A percentile compares a stretch with the other conserved stretches of the same genome.
These are phyloP conservation scores for Verticillium nonalfalfae DNA, from an alignment of 2,329 filamentous ascomycete genomes.

Conservation along the genomic window DNA sequence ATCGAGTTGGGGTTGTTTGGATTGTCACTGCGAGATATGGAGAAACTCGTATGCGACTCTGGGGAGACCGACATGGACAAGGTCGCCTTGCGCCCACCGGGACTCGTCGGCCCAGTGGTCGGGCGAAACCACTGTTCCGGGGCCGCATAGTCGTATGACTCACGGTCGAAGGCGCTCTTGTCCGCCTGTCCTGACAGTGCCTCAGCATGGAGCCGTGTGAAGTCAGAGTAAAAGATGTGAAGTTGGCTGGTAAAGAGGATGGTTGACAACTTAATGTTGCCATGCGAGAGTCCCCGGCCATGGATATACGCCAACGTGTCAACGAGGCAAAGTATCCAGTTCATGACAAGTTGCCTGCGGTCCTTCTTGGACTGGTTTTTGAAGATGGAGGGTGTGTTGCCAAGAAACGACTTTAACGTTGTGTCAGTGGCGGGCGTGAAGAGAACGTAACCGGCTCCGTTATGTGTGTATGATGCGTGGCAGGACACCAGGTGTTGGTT, in stretches of 20 bases:
- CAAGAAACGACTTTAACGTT: slow-evolving; percentile 61
- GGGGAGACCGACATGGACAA: slow-evolving; percentile 25
- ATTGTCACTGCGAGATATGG: slow-evolving; percentile 25
- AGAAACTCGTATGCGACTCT: slow-evolving; percentile 26
- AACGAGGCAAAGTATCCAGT: slow-evolving; percentile 69
- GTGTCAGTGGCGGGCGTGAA: slow-evolving; percentile 62
- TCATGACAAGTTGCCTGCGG: slow-evolving; percentile 54
- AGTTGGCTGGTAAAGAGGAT: slow-evolving; percentile 61
- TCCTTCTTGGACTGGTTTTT: slow-evolving; percentile 56
- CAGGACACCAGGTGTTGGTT: slow-evolving; percentile 67
- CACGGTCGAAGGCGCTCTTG: slow-evolving; percentile 52
- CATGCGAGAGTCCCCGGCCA: slow-evolving; percentile 55
- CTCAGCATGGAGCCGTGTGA: slow-evolving; percentile 40
- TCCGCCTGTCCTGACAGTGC: slow-evolving; percentile 20
- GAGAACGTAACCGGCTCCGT: slow-evolving; percentile 57
- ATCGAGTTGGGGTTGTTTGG: slow-evolving; percentile 22
- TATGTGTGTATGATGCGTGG: slow-evolving; percentile 64
- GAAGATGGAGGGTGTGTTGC: slow-evolving; percentile 54
- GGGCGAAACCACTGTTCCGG: slow-evolving; percentile 57
- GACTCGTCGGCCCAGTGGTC: slow-evolving; percentile 23
- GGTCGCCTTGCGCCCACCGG: slow-evolving; percentile 23
- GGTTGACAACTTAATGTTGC: slow-evolving; percentile 64
- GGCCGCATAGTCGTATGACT: slow-evolving; percentile 66
- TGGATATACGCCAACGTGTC: slow-evolving; percentile 66
- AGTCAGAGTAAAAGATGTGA: slow-evolving; percentile 61